Evolutionary conservation across 2,329 filamentous ascomycete genomes (phyloP).

Genomic region (Botryotinia convoluta): DNA sequence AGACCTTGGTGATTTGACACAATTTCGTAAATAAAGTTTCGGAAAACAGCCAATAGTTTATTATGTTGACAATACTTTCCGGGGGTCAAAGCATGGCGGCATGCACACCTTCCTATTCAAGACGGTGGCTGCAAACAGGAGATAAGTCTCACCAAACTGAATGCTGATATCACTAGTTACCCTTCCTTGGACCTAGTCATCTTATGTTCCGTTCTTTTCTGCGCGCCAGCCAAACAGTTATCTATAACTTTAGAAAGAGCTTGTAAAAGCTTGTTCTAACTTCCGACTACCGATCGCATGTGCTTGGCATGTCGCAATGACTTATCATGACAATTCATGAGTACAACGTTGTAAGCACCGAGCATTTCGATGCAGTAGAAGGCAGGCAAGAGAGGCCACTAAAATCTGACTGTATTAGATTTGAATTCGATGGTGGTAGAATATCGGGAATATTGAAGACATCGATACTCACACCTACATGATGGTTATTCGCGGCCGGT

Average conservation of each 20-base stretch:
- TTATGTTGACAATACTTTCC: neutral
- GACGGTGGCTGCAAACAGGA: neutral
- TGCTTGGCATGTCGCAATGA: neutral
- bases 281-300: neutral
- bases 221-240: neutral
- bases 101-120: slow-evolving; percentile 12
- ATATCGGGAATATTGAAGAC: neutral
- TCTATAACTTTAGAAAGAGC: neutral
- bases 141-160: neutral
- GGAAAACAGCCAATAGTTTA: neutral
- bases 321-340: neutral
- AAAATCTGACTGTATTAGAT: neutral
- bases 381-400: neutral
- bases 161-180: neutral
- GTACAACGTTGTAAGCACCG: neutral
- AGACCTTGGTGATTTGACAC: neutral
- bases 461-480: neutral
- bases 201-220: neutral
- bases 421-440: neutral
- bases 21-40: neutral
- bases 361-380: neutral
- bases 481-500: neutral
- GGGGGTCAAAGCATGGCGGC: neutral
- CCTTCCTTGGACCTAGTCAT: too few relatives aligned
- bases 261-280: slow-evolving; percentile 13